phyloP scores from a whole-genome alignment of 2,329 filamentous ascomycete species.

The Mycosphaerella sp. region DNA sequence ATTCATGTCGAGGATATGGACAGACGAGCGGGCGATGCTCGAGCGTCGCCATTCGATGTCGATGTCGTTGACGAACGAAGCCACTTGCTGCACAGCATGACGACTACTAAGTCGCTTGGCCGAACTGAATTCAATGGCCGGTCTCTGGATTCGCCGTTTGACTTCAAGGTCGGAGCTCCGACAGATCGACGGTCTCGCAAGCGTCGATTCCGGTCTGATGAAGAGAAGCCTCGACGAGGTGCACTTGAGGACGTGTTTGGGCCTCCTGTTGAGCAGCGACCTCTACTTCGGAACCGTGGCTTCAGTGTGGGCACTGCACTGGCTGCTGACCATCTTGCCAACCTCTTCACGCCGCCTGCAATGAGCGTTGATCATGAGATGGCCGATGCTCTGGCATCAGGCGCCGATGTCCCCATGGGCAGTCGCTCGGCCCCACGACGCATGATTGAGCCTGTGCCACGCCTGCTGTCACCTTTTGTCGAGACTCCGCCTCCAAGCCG shows the following conservation, averaged over 20 bases:
- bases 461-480: constrained; percentile 45
- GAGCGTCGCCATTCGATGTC: constrained; percentile 43
- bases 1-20: constrained; percentile 28
- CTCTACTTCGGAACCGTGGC: constrained; percentile 55
- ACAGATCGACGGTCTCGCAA: constrained; percentile 51
- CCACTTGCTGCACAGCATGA: constrained; percentile 33
- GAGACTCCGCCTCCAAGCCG: constrained; percentile 33
- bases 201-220: constrained; percentile 52
- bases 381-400: constrained; percentile 26
- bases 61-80: constrained; percentile 19
- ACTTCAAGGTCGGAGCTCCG: constrained; percentile 46
- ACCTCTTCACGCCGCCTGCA: constrained; percentile 47
- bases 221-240: constrained; percentile 43
- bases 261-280: constrained; percentile 47
- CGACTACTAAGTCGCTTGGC: constrained; percentile 31
- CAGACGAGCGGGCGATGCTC: constrained; percentile 15
- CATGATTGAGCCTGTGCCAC: constrained; percentile 38
- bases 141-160: constrained; percentile 49
- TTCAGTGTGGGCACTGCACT: constrained; percentile 55
- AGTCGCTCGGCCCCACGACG: constrained; percentile 32
- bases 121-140: constrained; percentile 29
- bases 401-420: constrained; percentile 20
- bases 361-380: constrained; percentile 27
- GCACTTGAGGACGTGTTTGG: constrained; percentile 44
- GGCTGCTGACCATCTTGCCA: constrained; percentile 47